Evolutionary conservation across 2,329 filamentous ascomycete species (phyloP), one percentile per base, ranked within the genome.

Genomic region (Cladosporium austrohemisphaericum): DNA sequence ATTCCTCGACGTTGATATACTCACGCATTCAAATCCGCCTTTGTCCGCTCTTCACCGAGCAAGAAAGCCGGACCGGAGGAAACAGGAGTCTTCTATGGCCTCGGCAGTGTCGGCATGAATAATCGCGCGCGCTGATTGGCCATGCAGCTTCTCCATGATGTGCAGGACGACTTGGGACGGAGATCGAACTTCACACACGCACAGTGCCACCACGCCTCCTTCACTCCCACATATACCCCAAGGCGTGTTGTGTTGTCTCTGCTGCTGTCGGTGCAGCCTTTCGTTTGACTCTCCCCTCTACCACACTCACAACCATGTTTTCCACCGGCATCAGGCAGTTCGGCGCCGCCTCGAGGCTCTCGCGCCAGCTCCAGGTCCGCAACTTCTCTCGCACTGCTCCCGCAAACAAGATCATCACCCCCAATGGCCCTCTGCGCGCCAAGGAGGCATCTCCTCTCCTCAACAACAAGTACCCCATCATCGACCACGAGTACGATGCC

Each of bases 401-500:
- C 59, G 85, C 82, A 63, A 88, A 89, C 65, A 84, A 86, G 70
- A 88, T 97, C 68, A 87, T 95, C 69, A 84, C 86, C 63, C 59
- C 59, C 53, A 92, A 86, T 72, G 81, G 84, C 61, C 88, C 88
- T 59, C 79, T 97, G 58, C 85, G 90, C 70, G 93, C 92, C 51
- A 95, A 94, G 77, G 91, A 96, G 77, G 91, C 91, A 25, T 88
- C 88, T 56, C 84, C 88, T 40, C 88, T 88, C 67, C 80, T 95
- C 63, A 87, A 84, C 71, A 85, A 79, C 71, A 93, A 95, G 74
- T 97, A 98, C 72, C 87, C 90, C 43, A 88, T 98, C 63, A 91
- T 98, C 83, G 93, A 97, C 71, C 93, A 98, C 75, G 90, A 97
- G 75, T 97, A 96, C 74, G 93, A 97, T 86, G 92, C 92, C 55